Percentiles rank a stretch among this genome's conserved stretches.
Evolutionary conservation across 2,329 filamentous ascomycete species (phyloP).

Genomic region (Dryadomyces sulphureus): DNA sequence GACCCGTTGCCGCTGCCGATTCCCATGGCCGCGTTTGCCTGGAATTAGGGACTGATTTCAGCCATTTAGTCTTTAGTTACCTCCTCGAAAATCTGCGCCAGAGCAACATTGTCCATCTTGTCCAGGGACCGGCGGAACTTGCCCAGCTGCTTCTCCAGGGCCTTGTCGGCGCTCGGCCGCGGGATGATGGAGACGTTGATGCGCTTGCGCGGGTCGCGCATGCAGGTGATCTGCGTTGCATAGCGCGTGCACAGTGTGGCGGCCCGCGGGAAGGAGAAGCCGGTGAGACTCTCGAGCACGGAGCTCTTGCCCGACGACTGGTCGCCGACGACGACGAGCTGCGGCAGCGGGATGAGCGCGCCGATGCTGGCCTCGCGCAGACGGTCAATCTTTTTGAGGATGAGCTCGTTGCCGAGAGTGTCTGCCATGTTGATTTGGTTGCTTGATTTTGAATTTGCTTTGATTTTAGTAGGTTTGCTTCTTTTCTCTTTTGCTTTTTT

Average conservation of each 20-base stretch:
- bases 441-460: too few relatives aligned
- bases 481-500: too few relatives aligned
- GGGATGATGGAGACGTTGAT: slow-evolving; percentile 17
- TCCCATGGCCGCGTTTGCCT: slow-evolving; percentile 29
- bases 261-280: slow-evolving; percentile 14
- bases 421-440: neutral
- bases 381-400: slow-evolving; percentile 15
- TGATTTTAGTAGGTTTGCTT: too few relatives aligned
- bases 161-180: slow-evolving; percentile 7
- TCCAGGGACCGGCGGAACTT: slow-evolving; percentile 15
- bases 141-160: slow-evolving; percentile 8
- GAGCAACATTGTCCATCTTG: slow-evolving; percentile 14
- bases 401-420: slow-evolving; percentile 11
- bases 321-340: slow-evolving; percentile 61
- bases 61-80: too few relatives aligned
- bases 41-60: neutral
- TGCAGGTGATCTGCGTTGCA: slow-evolving; percentile 15
- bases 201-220: slow-evolving; percentile 13
- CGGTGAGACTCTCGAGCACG: slow-evolving; percentile 43
- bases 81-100: slow-evolving; percentile 25
- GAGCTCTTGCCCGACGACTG: slow-evolving; percentile 65
- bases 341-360: slow-evolving; percentile 13
- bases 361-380: slow-evolving; percentile 15
- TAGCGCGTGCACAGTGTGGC: slow-evolving; percentile 14
- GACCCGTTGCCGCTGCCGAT: slow-evolving; percentile 16